Base-by-base conservation (phyloP, 2,329 filamentous ascomycete species). In the Ophiognomonia clavigignenti-juglandacearum region DNA sequence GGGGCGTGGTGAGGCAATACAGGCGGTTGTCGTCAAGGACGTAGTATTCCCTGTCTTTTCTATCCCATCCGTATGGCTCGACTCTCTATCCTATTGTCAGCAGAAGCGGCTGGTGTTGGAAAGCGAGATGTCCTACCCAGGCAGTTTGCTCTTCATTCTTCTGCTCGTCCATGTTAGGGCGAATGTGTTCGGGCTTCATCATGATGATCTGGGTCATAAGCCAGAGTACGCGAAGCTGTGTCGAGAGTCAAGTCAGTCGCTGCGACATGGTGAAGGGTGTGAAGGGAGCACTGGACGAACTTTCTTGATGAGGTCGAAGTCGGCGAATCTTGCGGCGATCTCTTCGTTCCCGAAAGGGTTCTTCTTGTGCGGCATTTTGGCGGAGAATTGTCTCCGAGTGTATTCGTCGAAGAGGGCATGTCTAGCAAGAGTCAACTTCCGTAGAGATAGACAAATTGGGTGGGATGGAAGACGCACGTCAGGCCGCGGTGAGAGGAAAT, bases 21-120 rank as follows among this genome's bases (percentile, higher is more conserved):
- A 98, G 73, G 53, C 93, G 81, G 58, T 96, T 95, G 63, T 98
- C 93, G 58, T 97, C 92, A 4, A 98, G 77, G 3, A 97, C 84
- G 60, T 86, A 95, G 62, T 97, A 95, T 29, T 83, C 83, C 31
- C 89, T 84, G 54, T 95, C 91, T 39, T 96, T 76, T 19, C 82
- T 77, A 64, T 98, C 93, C 82, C 89, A 97, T 9, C 93, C 93
- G 53, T 86, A 83, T 0, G 87, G 85, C 59, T 92, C 87, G 55
- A 93, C 89, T 50, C 83, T 74, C 82, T 85, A 44, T 5, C 16
- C 14, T 13, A 18, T 27, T 22, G 53, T 67, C 54, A 68, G 61
- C 49, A 38, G 14, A 3, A 14, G 38, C 19, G 29, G 22, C n/a
- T n/a, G 6, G 4, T 6, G 19, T 7, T 35, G 29, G 18, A 31